Base-by-base conservation (phyloP, 352 stramenopile species). In the Hyaloperonospora arabidopsidis region DNA sequence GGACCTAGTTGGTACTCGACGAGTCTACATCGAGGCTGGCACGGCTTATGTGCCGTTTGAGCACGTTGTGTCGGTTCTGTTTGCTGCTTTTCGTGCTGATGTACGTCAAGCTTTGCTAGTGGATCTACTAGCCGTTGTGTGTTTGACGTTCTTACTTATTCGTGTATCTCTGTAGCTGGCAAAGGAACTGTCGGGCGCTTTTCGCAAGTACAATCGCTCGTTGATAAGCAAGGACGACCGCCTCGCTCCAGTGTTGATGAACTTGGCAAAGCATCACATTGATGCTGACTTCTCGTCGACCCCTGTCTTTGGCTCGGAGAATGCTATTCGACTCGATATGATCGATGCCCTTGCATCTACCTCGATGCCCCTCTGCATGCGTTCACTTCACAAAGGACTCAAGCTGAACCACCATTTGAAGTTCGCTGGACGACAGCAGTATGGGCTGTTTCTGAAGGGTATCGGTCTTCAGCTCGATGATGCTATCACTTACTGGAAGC, bases 341-440 rank as follows among this genome's bases (percentile, higher is more conserved):
- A 85, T 99, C 36, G 85, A 97, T 55, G 57, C 64, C 0, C 74
- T 98, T 22, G 80, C 93, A 5, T 62, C 66, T 14, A 80, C 83
- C 23, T 95, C 80, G 21, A 99, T 99, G 95, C 97, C 97, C 44
- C 74, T 99, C 10, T 99, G 97, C 66, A 99, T 99, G 97, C 80
- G 84, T 22, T 84, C 95, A 52, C 74, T 98, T 35, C 93, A 99
- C 77, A 81, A 87, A 43, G 87, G 78, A 34, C 67, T 99, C 5
- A 93, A 97, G 58, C 70, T 86, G 25, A 95, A 98, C 51, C 89
- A 98, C 65, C 97, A 99, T 59, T 69, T 99, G 19, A 98, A 98
- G 67, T 96, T 99, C 69, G 88, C 83, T 44, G 97, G 94, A 13
- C 83, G 97, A 28, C 76, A 98, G 66, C 97, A 99, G 67, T 99